These are phyloP conservation scores for Syncephalastrum sp. DNA, from an alignment of 371 early-diverging fungal species.

Conservation along the genomic window DNA sequence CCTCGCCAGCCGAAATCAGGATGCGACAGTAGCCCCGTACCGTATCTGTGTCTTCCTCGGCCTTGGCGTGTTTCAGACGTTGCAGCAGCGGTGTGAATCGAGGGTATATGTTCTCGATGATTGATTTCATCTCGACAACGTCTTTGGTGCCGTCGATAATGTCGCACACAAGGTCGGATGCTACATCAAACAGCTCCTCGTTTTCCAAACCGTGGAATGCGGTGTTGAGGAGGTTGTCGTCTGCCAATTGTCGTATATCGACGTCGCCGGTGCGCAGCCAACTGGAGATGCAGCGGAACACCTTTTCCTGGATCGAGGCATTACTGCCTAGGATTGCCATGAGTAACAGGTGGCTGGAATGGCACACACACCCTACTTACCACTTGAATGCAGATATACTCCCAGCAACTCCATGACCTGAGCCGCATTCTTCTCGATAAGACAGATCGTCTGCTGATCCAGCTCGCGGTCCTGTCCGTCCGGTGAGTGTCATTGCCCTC, in stretches of 20 bases:
- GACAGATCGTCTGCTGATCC: conserved; percentile 50
- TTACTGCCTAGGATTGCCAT: conserved; percentile 35
- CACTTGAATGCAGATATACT: conserved; percentile 66
- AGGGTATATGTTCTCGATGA: conserved; percentile 66
- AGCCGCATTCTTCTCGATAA: conserved; percentile 65
- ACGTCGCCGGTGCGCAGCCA: conserved; percentile 90
- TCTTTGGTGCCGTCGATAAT: conserved; percentile 78
- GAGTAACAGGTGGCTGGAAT: not conserved
- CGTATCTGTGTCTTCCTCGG: conserved; percentile 39
- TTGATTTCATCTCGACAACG: conserved; percentile 44
- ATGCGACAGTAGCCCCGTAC: conserved; percentile 79
- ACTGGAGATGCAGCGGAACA: conserved; percentile 74
- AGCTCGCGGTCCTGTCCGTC: conserved; percentile 34
- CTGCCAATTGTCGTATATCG: conserved; percentile 54
- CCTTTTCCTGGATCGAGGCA: conserved; percentile 55
- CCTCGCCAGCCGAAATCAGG: conserved; percentile 84
- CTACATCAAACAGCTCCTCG: conserved; percentile 76
- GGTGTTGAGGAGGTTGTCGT: conserved; percentile 70
- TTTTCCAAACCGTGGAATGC: conserved; percentile 74
- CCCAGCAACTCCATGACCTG: conserved; percentile 66
- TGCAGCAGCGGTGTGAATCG: conserved; percentile 47
- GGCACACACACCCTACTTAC: conserved; percentile 27
- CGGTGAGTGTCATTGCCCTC: too few species aligned
- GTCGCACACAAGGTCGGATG: conserved; percentile 82
- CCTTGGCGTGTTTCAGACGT: conserved; percentile 45